Evolutionary conservation across 208 protist species (phyloP), one percentile per base, ranked within the genome.

Genomic region (Naegleria lovaniensis): DNA sequence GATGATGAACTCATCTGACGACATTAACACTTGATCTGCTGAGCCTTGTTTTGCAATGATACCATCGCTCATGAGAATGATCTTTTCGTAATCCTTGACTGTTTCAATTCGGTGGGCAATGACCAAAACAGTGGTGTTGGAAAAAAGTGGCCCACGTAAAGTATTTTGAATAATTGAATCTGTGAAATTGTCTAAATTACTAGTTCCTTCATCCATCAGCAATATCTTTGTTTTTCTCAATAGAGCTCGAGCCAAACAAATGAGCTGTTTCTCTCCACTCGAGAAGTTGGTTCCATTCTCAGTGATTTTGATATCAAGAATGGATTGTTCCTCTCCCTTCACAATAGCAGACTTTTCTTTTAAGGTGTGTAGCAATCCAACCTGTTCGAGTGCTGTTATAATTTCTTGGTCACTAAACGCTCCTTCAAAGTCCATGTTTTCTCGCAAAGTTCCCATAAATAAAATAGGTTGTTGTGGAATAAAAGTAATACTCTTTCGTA

Each of bases 71-170:
- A 95, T 89, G 3, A 95, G 90, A 9, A 95, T 79, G 11, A 96
- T 58, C 13, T 51, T 51, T 85, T 95, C 90, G n/a, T 7, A 91
- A 83, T 95, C 88, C 36, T 92, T 92, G 22, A 95, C 92, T 13
- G 95, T 96, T 75, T 95, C 91, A 5, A 96, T 85, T 48, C 95
- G 88, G 59, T 95, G 94, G 52, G 94, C 95, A 88, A 95, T 95
- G 40, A 90, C 93, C 7, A 96, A 83, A 22, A 95, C 88, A 0
- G 95, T 96, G 51, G 92, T 88, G 0, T 90, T 38, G 15, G 0
- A 67, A 76, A 96, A 96, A 29, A 67, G 55, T 22, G 48, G 40
- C 29, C 91, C 79, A 5, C 92, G 59, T 9, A 96, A 90, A 0
- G 95, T 95, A n/a, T 79, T 52, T 91, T 96, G 95, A 33, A 96